Percentiles rank a stretch among this genome's conserved stretches.
These are phyloP conservation scores for Penicillium sp. DNA, from an alignment of 2,329 filamentous ascomycete genomes.

Conservation along the genomic window DNA sequence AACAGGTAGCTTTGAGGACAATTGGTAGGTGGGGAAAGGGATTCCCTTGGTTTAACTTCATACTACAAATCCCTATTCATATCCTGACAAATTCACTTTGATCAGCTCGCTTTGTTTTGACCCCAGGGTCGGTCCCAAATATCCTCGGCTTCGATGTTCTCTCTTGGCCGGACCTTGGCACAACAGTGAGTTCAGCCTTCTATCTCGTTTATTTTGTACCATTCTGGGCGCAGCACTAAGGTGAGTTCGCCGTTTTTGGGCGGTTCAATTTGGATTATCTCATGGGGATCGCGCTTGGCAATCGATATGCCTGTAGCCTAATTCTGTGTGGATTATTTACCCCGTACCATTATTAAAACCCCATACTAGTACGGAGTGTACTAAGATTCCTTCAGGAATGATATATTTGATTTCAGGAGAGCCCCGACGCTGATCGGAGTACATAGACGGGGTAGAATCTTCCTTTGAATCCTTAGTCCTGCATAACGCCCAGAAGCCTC, in stretches of 20 bases:
- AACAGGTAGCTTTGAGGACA: constrained; percentile 29
- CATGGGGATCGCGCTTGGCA: constrained; percentile 25
- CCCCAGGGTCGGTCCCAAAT: constrained; percentile 20
- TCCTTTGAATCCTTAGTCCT: too few relatives aligned
- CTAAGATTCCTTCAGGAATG: too few relatives aligned
- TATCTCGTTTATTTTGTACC: too few relatives aligned
- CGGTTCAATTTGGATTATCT: constrained; percentile 35
- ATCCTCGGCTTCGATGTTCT: constrained; percentile 22
- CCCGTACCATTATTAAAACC: too few relatives aligned
- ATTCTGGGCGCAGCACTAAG: constrained; percentile 19
- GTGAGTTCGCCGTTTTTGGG: constrained; percentile 32
- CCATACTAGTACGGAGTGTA: too few relatives aligned
- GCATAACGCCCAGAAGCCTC: too few relatives aligned
- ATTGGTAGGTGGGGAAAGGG: constrained; percentile 29
- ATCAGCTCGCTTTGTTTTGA: constrained; percentile 16
- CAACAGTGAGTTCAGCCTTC: constrained; percentile 21
- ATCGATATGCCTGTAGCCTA: too few relatives aligned
- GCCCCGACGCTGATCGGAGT: too few relatives aligned
- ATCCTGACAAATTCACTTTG: not conserved
- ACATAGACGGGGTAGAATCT: too few relatives aligned
- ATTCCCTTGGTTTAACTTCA: constrained; percentile 14
- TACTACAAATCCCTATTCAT: too few relatives aligned
- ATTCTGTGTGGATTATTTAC: too few relatives aligned
- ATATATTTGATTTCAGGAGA: too few relatives aligned
- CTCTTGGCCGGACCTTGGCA: constrained; percentile 20